Base-by-base conservation (phyloP, 2,329 filamentous ascomycete species). In the Sporothrix protearum region DNA sequence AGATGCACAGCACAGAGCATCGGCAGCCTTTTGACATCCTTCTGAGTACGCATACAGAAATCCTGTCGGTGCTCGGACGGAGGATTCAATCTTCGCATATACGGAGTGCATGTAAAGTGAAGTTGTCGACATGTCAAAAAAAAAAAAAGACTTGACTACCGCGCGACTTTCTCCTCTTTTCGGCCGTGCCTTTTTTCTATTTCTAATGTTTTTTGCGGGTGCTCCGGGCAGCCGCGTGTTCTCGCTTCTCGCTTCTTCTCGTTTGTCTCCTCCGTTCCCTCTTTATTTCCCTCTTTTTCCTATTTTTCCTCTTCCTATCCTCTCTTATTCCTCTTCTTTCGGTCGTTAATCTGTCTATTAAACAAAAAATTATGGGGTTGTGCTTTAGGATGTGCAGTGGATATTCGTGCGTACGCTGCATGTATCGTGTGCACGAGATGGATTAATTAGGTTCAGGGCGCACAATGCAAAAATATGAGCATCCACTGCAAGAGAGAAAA, bases 401-500 rank as follows among this genome's bases (percentile, higher is more conserved):
- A 47, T 47, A 19, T 47, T 8, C 22, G 22, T 51, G 19, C 7
- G 12, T 22, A 6, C 33, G 33, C 8, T 36, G 8, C 33, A 8
- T 36, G n/a, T 25, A n/a, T 64, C 59, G 59, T 64, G 59, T 64
- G 36, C 36, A 64, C 12, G 55, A 64, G 45, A 64, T 45, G 36
- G 59, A 63, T 25, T 28, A 63, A 45, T 63, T 63, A 28, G n/a
- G 57, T 59, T n/a, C 33, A 57, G 49, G 49, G 22, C 49, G 6
- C 49, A 51, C 22, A 55, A 33, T 61, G 19, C 57, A 42, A 12
- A 14, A 33, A 12, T 53, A 25, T 25, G 49, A 47, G n/a, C n/a
- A n/a, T n/a, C n/a, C n/a, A n/a, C 47, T 51, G 22, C 51, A 55
- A 7, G n/a, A n/a, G n/a, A n/a, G n/a, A n/a, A n/a, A 16, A 3